phyloP scores from a whole-genome alignment of 345 rosid genomes.

The Citrus hindsii region DNA sequence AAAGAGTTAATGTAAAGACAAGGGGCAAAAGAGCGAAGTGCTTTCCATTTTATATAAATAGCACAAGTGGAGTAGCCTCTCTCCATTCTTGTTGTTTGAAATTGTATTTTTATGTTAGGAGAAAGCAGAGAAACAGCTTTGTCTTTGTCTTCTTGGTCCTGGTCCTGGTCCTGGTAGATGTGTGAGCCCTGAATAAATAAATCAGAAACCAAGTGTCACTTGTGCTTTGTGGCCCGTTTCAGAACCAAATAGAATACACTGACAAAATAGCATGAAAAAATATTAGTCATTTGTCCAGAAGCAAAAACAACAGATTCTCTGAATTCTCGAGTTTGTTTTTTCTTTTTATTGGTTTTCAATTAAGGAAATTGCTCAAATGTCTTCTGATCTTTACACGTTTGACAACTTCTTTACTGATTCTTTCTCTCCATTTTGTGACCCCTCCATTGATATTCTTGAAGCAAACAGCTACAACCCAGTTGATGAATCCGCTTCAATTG shows the following conservation, averaged over 20 bases:
- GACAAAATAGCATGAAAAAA: not conserved
- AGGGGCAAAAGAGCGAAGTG: conserved; percentile 1
- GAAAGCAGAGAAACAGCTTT: not conserved
- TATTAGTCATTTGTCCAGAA: not conserved
- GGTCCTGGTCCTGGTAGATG: conserved; percentile 3
- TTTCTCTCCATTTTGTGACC: conserved; percentile 29
- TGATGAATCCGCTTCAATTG: conserved; percentile 21
- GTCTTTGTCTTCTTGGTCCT: conserved; percentile 31
- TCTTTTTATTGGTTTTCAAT: not conserved
- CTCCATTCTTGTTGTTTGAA: no score
- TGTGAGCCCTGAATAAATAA: conserved; percentile 24
- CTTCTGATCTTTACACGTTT: conserved; percentile 50
- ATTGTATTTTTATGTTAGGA: not conserved
- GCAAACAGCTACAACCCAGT: conserved; percentile 29
- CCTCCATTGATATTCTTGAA: conserved; percentile 34
- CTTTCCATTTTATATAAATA: conserved; percentile 5
- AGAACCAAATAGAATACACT: conserved; percentile 14
- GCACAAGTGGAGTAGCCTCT: conserved; percentile 3
- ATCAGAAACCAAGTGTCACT: conserved; percentile 26
- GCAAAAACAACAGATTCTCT: not conserved
- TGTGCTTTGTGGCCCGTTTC: conserved; percentile 27
- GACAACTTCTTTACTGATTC: conserved; percentile 37
- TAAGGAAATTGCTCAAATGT: conserved; percentile 40
- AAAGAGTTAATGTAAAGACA: not conserved
- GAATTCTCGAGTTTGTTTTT: not conserved